Conservation (phyloP, 257 asterid genomes). For the Penstemon barbatus region DNA sequence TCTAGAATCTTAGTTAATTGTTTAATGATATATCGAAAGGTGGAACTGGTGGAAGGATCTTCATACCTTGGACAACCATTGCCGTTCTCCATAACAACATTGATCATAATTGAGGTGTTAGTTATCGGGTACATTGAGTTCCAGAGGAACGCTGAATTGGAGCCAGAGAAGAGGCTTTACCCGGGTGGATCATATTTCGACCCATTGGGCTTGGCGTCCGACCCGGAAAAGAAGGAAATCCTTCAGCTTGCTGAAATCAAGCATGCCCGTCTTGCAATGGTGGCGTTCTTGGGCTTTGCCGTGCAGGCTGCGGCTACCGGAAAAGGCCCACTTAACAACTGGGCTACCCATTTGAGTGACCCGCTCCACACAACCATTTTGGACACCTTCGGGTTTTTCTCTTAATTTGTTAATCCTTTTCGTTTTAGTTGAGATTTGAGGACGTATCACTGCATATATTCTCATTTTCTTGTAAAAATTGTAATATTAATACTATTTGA, state of each 20-base stretch:
- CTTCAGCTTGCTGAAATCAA: conserved; percentile 98
- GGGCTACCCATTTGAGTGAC: conserved; percentile 97
- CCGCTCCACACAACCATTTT: conserved; percentile 98
- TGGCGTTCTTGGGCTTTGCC: conserved; percentile 86
- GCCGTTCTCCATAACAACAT: conserved; percentile 78
- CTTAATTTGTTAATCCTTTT: conserved; percentile 9
- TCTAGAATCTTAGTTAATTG: too few relatives aligned
- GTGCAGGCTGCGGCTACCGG: conserved; percentile 97
- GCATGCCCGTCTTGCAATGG: conserved; percentile 99
- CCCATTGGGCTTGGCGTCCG: conserved; percentile 90
- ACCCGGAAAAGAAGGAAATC: conserved; percentile 80
- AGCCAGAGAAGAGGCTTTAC: conserved; percentile 91
- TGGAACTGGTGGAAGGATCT: conserved; percentile 88
- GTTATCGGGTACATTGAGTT: conserved; percentile 91
- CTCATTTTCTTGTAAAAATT: conserved; percentile 38
- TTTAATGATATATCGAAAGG: conserved; percentile 36
- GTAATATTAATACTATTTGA: conserved; percentile 20
- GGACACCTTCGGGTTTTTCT: conserved; percentile 74
- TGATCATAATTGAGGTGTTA: conserved; percentile 87
- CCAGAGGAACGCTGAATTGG: conserved; percentile 93
- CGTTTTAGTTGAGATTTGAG: conserved; percentile 12
- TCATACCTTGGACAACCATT: conserved; percentile 93
- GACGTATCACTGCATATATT: conserved; percentile 16
- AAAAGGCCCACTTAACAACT: conserved; percentile 94
- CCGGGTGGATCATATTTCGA: conserved; percentile 94